phyloP scores from a whole-genome alignment of 2,329 filamentous ascomycete genomes.

The Aspergillus caelatus region DNA sequence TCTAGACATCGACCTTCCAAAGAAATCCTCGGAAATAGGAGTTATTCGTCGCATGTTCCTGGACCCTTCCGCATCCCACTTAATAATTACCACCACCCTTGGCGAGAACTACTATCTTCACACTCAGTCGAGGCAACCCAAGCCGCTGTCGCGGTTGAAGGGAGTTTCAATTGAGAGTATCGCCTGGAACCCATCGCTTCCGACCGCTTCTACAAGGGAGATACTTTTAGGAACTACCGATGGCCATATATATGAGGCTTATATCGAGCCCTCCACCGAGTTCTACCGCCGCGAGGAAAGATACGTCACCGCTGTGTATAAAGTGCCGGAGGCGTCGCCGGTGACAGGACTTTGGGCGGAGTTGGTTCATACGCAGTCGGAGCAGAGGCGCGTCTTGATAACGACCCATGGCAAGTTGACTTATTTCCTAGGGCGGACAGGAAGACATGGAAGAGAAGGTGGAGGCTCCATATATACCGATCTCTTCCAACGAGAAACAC shows the following conservation, averaged over 20 bases:
- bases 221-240: slow-evolving; percentile 91
- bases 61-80: slow-evolving; percentile 92
- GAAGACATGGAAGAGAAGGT: slow-evolving; percentile 72
- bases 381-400: slow-evolving; percentile 76
- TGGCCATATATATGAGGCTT: slow-evolving; percentile 92
- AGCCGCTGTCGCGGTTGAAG: slow-evolving; percentile 77
- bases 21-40: slow-evolving; percentile 86
- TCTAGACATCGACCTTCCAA: slow-evolving; percentile 94
- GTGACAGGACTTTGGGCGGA: slow-evolving; percentile 88
- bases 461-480: slow-evolving; percentile 82
- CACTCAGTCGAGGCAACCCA: slow-evolving; percentile 86
- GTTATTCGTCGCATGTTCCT: slow-evolving; percentile 96
- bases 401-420: slow-evolving; percentile 77
- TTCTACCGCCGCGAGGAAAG: slow-evolving; percentile 96
- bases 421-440: slow-evolving; percentile 78
- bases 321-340: slow-evolving; percentile 72
- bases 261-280: slow-evolving; percentile 90
- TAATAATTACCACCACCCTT: slow-evolving; percentile 85
- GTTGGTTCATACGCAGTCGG: slow-evolving; percentile 65
- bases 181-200: slow-evolving; percentile 91
- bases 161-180: slow-evolving; percentile 86
- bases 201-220: slow-evolving; percentile 91
- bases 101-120: slow-evolving; percentile 99
- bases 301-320: slow-evolving; percentile 83
- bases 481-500: slow-evolving; percentile 85